Evolutionary conservation across 2,329 filamentous ascomycete species (phyloP).

Genomic region (Monosporascus ibericus): DNA sequence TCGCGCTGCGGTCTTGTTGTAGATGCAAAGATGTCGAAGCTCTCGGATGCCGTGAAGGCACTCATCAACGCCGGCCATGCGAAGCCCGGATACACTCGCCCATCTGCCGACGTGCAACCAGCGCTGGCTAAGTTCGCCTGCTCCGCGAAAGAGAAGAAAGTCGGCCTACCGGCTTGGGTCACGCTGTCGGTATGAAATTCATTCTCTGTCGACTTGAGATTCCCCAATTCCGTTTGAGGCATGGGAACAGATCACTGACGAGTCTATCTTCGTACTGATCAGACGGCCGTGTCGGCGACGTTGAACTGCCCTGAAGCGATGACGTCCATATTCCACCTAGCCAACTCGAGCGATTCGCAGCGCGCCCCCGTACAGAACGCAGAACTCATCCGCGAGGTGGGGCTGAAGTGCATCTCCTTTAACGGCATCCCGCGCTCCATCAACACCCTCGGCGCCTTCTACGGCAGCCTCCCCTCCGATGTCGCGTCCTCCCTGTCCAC

Average conservation of each 20-base stretch:
- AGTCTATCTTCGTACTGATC: background rate
- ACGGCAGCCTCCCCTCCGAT: constrained; percentile 51
- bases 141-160: constrained; percentile 51
- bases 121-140: constrained; percentile 59
- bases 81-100: constrained; percentile 57
- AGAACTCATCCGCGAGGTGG: constrained; percentile 69
- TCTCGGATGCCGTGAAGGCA: constrained; percentile 64
- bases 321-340: constrained; percentile 52
- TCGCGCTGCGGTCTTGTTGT: too few relatives aligned
- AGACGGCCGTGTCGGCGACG: constrained; percentile 79
- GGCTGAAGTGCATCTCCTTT: constrained; percentile 72
- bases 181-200: constrained; percentile 25
- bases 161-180: constrained; percentile 28
- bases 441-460: constrained; percentile 72
- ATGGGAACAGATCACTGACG: background rate
- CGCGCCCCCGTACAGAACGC: constrained; percentile 43
- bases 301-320: constrained; percentile 80
- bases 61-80: constrained; percentile 67
- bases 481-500: constrained; percentile 50
- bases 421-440: constrained; percentile 80
- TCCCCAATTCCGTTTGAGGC: background rate
- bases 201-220: too few relatives aligned
- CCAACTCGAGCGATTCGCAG: constrained; percentile 23
- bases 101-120: constrained; percentile 55
- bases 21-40: constrained; percentile 57